These are phyloP conservation scores for Leccinum truebloodii DNA, from an alignment of 768 basidiomycete species.

Conservation along the genomic window DNA sequence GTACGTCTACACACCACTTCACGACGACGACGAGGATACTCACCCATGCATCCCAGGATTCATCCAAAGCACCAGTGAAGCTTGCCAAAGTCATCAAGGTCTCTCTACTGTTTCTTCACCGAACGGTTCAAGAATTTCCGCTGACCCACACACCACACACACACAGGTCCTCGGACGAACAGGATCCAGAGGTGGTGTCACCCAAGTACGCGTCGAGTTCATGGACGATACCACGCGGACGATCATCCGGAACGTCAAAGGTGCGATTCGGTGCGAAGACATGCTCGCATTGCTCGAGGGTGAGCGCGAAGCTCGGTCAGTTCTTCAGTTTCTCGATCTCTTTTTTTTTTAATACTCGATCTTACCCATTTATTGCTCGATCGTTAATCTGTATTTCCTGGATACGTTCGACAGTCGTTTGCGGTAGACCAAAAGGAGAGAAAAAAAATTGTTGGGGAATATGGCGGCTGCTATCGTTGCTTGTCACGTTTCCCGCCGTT, in stretches of 20 bases:
- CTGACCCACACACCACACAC: not conserved
- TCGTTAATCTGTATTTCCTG: not conserved
- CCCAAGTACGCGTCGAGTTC: slow-evolving; percentile 99
- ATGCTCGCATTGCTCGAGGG: slow-evolving; percentile 96
- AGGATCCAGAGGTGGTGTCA: slow-evolving; percentile 98
- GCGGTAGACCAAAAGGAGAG: slow-evolving; percentile 17
- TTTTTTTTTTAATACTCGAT: not conserved
- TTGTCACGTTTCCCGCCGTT: not conserved
- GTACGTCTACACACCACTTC: slow-evolving; percentile 12
- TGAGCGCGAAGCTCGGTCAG: slow-evolving; percentile 99
- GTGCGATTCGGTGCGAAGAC: slow-evolving; percentile 94
- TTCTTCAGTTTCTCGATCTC: not conserved
- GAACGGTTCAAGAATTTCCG: not conserved
- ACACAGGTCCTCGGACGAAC: slow-evolving; percentile 90
- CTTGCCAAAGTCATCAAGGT: slow-evolving; percentile 99
- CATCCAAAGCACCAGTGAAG: slow-evolving; percentile 91
- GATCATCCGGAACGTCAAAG: slow-evolving; percentile 99
- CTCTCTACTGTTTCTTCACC: slow-evolving; percentile 3
- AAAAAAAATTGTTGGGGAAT: not conserved
- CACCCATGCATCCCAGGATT: slow-evolving; percentile 49
- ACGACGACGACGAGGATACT: not conserved
- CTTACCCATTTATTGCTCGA: not conserved
- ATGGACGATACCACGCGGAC: slow-evolving; percentile 95
- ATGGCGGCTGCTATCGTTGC: not conserved
- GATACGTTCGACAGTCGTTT: slow-evolving; percentile 18